phyloP scores from a whole-genome alignment of 75 land plant genomes.

The Pinus tabuliformis region DNA sequence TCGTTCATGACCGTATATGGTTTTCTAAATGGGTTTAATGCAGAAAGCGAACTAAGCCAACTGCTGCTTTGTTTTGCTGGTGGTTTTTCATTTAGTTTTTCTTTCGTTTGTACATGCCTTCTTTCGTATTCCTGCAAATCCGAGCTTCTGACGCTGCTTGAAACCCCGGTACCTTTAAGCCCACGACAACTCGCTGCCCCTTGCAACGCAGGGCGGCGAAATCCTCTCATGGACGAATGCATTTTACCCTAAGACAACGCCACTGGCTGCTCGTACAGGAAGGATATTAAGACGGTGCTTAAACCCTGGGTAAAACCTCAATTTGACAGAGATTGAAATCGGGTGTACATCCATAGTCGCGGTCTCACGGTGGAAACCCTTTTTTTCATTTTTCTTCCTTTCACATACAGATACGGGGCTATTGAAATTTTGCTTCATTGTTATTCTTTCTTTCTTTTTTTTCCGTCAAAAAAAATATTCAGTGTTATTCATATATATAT shows the following conservation, averaged over 20 bases:
- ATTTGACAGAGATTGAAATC: too few species aligned
- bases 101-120: neutral
- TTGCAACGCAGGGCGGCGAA: neutral
- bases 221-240: neutral
- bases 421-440: too few species aligned
- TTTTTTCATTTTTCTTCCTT: too few species aligned
- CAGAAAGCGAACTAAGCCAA: neutral
- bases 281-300: neutral
- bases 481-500: too few species aligned
- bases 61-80: neutral
- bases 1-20: neutral
- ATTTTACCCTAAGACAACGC: neutral
- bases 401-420: too few species aligned
- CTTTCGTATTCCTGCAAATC: neutral
- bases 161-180: neutral
- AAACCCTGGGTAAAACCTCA: neutral
- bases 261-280: neutral
- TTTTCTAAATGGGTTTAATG: neutral
- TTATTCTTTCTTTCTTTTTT: too few species aligned
- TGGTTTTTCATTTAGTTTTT: neutral
- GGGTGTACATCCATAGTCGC: too few species aligned
- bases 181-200: neutral
- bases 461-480: too few species aligned
- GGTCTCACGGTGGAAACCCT: too few species aligned
- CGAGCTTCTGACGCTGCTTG: neutral